These are phyloP conservation scores for Casuarina equisetifolia DNA, from an alignment of 306 rosid genomes.

Conservation along the genomic window DNA sequence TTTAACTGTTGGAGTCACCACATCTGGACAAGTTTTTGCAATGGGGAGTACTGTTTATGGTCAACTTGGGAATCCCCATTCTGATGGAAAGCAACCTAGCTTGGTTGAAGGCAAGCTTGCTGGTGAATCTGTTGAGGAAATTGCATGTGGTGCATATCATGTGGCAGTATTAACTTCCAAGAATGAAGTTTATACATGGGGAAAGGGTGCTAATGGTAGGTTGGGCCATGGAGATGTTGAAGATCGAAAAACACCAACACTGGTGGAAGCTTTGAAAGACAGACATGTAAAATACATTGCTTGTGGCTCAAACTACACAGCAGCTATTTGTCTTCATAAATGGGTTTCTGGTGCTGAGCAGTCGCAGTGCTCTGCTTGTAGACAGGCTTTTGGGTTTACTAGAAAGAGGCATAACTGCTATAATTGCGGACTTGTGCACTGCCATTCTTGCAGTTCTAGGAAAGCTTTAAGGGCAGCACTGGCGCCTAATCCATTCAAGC, in stretches of 20 bases:
- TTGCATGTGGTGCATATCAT: slow-evolving; percentile 97
- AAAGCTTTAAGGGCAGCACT: slow-evolving; percentile 89
- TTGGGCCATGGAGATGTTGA: slow-evolving; percentile 96
- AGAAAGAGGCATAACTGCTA: slow-evolving; percentile 98
- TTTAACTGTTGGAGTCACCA: slow-evolving; percentile 87
- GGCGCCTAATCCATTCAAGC: slow-evolving; percentile 86
- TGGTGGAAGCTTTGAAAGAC: slow-evolving; percentile 90
- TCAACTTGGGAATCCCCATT: slow-evolving; percentile 91
- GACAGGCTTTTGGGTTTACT: slow-evolving; percentile 97
- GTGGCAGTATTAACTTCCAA: slow-evolving; percentile 78
- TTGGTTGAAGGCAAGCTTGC: slow-evolving; percentile 75
- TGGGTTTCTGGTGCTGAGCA: slow-evolving; percentile 97
- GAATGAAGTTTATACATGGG: slow-evolving; percentile 99
- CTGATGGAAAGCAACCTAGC: slow-evolving; percentile 88
- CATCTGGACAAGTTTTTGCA: slow-evolving; percentile 78
- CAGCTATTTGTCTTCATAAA: slow-evolving; percentile 97
- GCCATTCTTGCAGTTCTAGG: slow-evolving; percentile 96
- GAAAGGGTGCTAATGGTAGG: slow-evolving; percentile 99
- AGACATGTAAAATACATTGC: slow-evolving; percentile 87
- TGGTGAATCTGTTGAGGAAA: slow-evolving; percentile 72
- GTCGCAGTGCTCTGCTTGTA: slow-evolving; percentile 94
- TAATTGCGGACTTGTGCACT: slow-evolving; percentile 98
- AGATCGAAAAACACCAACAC: slow-evolving; percentile 84
- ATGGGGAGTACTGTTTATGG: slow-evolving; percentile 99
- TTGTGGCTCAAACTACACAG: slow-evolving; percentile 87